Evolutionary conservation across 768 basidiomycete genomes (phyloP), one percentile per base, ranked within the genome.

Genomic region (Sporobolomyces roseus): DNA sequence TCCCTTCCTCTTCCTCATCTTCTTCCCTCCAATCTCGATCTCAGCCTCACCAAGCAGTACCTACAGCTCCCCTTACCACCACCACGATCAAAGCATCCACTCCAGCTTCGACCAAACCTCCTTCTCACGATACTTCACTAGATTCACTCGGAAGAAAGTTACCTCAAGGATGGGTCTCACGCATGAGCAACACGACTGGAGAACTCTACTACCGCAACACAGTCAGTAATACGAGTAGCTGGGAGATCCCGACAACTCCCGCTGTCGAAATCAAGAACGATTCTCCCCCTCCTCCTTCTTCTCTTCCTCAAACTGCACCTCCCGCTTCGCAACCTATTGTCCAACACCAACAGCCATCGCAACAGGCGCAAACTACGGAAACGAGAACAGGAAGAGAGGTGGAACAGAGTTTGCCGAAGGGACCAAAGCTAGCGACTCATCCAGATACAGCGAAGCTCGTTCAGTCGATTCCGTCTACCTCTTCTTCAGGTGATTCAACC

Each of bases 171-270:
- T 71, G 70, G 70, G 63, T 67, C 38, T 61, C 56, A 33, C 43
- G 65, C 16, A 38, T 71, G 6, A 63, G 61, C 52, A 66, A 65
- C 52, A 54, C 62, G 35, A 64, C 70, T 4, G 51, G 58, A 16
- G 53, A 55, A 51, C 16, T 66, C 48, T 71, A 71, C 62, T 71
- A 71, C 62, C 41, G 65, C 32, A 56, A 71, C 41, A 63, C 62
- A 14, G n/a, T 64, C 38, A 48, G 29, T 55, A 67, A 67, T 58
- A 61, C 65, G 17, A 32, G n/a, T 23, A 30, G 45, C 23, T 71
- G 70, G 70, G 70, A 67, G 21, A 71, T 71, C 27, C 70, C 70
- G 21, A 66, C 65, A 30, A 52, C 33, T 43, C 48, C 61, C 1
- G 60, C 59, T 13, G 14, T 1, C 48, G 43, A 35, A 23, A 10